A percentile compares a stretch with the other conserved stretches of the same genome.
phyloP scores from a whole-genome alignment of 345 rosid genomes.

The Eucalyptus dawsonii region DNA sequence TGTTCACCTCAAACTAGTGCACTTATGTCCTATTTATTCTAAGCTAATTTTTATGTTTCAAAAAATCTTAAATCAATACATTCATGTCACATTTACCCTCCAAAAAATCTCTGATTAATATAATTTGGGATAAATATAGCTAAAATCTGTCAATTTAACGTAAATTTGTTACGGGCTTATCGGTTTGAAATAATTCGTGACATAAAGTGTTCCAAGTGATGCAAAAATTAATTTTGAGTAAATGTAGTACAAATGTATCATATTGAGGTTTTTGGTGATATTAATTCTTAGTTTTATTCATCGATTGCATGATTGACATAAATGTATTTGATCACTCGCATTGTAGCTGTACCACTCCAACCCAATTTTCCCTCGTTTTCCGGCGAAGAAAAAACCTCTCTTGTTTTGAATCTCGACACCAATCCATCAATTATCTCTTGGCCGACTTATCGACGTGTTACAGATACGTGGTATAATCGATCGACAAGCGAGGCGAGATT shows the following conservation, averaged over 20 bases:
- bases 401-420: background rate
- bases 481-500: background rate
- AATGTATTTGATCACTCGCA: fast-evolving
- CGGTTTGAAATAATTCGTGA: too few relatives aligned
- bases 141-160: fast-evolving
- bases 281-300: background rate
- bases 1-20: too few relatives aligned
- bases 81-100: fast-evolving
- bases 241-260: fast-evolving
- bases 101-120: too few relatives aligned
- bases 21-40: fast-evolving
- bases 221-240: too few relatives aligned
- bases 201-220: too few relatives aligned
- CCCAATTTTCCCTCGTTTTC: background rate
- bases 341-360: background rate
- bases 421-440: background rate
- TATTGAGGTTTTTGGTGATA: too few relatives aligned
- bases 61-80: too few relatives aligned
- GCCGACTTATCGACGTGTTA: background rate
- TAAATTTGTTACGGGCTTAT: fast-evolving
- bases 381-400: background rate
- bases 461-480: background rate
- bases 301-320: fast-evolving
- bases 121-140: too few relatives aligned
- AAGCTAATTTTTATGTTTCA: too few relatives aligned